Percentiles rank a stretch among this genome's conserved stretches.
Evolutionary conservation across 371 early-diverging fungal genomes (phyloP).

Genomic region (Syncephalastrum monosporum): DNA sequence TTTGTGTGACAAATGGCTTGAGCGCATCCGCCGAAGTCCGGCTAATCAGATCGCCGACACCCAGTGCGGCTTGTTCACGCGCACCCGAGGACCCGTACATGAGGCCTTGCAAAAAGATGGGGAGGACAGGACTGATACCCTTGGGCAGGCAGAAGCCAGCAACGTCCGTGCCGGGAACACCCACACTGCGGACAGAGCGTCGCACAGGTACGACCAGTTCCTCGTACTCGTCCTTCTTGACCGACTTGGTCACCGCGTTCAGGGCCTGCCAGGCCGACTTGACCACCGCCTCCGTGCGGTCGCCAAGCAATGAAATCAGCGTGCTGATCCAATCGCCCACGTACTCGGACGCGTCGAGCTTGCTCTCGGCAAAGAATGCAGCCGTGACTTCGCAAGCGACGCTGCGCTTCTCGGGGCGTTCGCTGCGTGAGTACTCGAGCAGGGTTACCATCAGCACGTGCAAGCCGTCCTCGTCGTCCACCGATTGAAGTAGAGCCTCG

Average conservation of each 20-base stretch:
- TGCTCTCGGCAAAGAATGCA: constrained; percentile 70
- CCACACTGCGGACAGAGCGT: constrained; percentile 63
- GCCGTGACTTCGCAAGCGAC: constrained; percentile 62
- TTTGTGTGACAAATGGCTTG: constrained; percentile 89
- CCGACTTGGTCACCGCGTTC: constrained; percentile 74
- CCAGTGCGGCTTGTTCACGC: constrained; percentile 85
- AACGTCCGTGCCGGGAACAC: constrained; percentile 64
- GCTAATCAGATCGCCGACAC: constrained; percentile 69
- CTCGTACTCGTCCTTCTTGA: constrained; percentile 85
- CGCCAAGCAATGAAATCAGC: constrained; percentile 70
- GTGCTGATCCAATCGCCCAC: constrained; percentile 82
- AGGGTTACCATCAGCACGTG: constrained; percentile 69
- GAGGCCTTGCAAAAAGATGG: constrained; percentile 92
- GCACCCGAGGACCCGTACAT: constrained; percentile 84
- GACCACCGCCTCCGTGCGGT: constrained; percentile 59
- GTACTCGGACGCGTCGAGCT: constrained; percentile 66
- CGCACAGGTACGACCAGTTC: constrained; percentile 72
- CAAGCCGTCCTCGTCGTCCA: constrained; percentile 80
- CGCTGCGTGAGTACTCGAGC: constrained; percentile 63
- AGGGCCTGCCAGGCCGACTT: constrained; percentile 78
- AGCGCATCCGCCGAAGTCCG: constrained; percentile 76
- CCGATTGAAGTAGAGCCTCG: constrained; percentile 62
- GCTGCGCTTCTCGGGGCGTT: constrained; percentile 51
- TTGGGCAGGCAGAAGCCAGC: constrained; percentile 91
- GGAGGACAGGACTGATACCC: constrained; percentile 87